Percentiles rank a stretch among this genome's conserved stretches.
Conservation (phyloP, 1,284 basidiomycete genomes). For the Exobasidium cylindrosporum region DNA sequence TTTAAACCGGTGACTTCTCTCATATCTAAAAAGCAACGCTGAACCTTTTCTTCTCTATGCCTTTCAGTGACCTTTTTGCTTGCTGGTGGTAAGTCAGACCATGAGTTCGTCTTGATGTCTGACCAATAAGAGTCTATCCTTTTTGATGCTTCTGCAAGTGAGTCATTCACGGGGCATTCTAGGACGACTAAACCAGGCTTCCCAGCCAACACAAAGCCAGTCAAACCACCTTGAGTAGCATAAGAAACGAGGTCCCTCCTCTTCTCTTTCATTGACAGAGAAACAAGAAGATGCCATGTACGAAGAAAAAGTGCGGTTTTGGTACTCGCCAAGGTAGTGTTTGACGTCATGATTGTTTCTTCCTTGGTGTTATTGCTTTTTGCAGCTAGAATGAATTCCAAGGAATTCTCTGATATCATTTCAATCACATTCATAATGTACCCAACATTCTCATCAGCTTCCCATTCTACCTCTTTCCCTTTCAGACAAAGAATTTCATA, state of each 20-base stretch:
- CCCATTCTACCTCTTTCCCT: constrained; percentile 1
- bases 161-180: constrained; percentile 21
- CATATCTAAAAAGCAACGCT: constrained; percentile 18
- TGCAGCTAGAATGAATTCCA: background rate
- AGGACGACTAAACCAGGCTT: constrained; percentile 43
- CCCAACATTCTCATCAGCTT: background rate
- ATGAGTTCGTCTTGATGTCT: constrained; percentile 26
- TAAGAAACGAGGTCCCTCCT: constrained; percentile 30
- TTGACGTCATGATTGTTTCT: background rate
- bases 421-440: constrained; percentile 3
- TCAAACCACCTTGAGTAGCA: constrained; percentile 24
- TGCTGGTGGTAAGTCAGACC: constrained; percentile 34
- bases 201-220: constrained; percentile 40
- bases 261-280: constrained; percentile 29
- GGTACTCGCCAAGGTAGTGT: background rate
- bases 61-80: constrained; percentile 43
- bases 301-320: constrained; percentile 9
- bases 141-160: constrained; percentile 6
- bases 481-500: background rate
- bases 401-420: background rate
- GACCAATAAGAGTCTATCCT: constrained; percentile 31
- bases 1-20: constrained; percentile 31
- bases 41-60: constrained; percentile 12
- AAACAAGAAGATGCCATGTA: constrained; percentile 42
- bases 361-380: background rate